Evolutionary conservation across 352 stramenopile species (phyloP), one percentile per base, ranked within the genome.

Genomic region (Phytopythium vexans): DNA sequence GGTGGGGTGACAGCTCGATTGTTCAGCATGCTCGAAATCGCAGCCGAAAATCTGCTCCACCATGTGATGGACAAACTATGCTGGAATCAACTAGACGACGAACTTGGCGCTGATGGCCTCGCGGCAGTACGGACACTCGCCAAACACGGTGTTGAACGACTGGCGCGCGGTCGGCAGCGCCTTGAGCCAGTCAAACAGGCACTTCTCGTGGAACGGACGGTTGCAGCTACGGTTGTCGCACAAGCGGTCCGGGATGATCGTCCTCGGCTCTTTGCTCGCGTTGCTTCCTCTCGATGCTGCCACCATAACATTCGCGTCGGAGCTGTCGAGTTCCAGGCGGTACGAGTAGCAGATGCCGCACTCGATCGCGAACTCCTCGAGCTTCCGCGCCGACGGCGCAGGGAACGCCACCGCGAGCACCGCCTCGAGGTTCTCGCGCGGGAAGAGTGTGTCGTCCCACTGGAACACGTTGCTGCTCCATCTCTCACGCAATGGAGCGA

Each of bases 291-390:
- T 42, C 2, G 40, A 21, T 0, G 15, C 36, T 32, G 7, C 32
- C 15, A 27, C 16, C n/a, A n/a, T n/a, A n/a, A n/a, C n/a, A n/a
- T n/a, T n/a, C n/a, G n/a, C n/a, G n/a, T n/a, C n/a, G n/a, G n/a
- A n/a, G n/a, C n/a, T n/a, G 7, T n/a, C 51, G 3, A 64, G 46
- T 3, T 89, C 75, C 9, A 89, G 60, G 0, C 82, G 78, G 48
- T 95, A 95, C 56, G 68, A 83, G 58, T 96, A 96, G 67, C 88
- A 96, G 56, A 96, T 95, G 38, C 88, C 88, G 45, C 88, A 96
- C 61, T 97, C 88, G 14, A 87, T 52, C 3, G 77, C 77, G 56
- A 95, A 94, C 41, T 92, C 77, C 5, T 93, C 77, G 0, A 55
- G 43, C 32, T 72, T 71, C 8, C 65, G 68, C 8, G 64, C 71